Base-by-base conservation (phyloP, 768 basidiomycete genomes). In the Pisolithus albus region DNA sequence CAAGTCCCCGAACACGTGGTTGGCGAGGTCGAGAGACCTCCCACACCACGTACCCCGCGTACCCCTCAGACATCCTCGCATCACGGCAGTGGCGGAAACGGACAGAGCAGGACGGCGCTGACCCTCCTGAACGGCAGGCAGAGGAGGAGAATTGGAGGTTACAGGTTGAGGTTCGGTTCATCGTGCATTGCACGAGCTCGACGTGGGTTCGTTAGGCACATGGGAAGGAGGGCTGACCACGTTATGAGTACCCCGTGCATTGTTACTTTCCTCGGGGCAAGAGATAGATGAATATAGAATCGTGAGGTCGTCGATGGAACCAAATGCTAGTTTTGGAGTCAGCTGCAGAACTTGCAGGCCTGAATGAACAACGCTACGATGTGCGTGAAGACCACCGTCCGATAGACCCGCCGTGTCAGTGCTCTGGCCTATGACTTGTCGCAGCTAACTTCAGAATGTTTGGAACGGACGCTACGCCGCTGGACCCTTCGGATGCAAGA, bases 151-250 rank as follows among this genome's bases (percentile, higher is more conserved):
- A 71, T 56, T 84, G 81, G 84, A 75, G 74, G 56, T 50, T 79
- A 51, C 78, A 86, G 54, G 75, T 83, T 15, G 88, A 91, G 61
- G 87, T 84, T 39, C 74, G 89, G 18, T 92, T 92, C 63, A 76
- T 90, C 79, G 86, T 16, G 81, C 88, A 10, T 61, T 92, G 63
- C 90, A 92, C 53, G 88, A 91, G 59, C 74, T 92, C 38, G 89
- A 92, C 61, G 81, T 59, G 90, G 32, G 90, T 79, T 92, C 60
- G 70, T 92, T 61, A 87, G 86, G 61, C 88, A 88, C 55, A 89
- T 86, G 0, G 80, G 83, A 41, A 73, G 88, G 49, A 91, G 88
- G 66, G 77, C 74, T 7, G 90, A 90, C 59, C 88, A 89, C 69
- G 80, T 92, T 44, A 60, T 83, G 57, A 73, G 82, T 59, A 83